These are phyloP conservation scores for Phytophthora pini DNA, from an alignment of 352 stramenopile genomes.

Conservation along the genomic window DNA sequence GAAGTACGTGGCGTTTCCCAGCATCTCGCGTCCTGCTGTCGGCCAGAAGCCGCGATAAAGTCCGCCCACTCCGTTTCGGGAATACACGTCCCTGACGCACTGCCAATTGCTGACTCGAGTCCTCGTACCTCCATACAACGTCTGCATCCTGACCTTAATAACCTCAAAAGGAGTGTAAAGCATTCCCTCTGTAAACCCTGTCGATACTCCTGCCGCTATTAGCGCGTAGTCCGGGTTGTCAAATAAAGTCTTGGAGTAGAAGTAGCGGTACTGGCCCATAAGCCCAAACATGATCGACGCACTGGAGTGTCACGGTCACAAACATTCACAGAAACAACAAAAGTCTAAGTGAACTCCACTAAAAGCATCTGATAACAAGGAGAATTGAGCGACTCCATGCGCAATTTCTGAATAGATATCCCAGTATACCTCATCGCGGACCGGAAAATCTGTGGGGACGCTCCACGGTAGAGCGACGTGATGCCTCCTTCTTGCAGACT, in stretches of 20 bases:
- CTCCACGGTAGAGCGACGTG: constrained; percentile 67
- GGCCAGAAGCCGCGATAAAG: constrained; percentile 80
- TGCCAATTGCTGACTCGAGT: constrained; percentile 80
- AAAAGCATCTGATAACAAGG: background rate
- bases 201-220: constrained; percentile 61
- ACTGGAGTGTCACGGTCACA: constrained; percentile 27
- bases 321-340: constrained; percentile 11
- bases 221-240: constrained; percentile 61
- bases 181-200: constrained; percentile 64
- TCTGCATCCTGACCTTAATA: constrained; percentile 83
- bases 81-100: constrained; percentile 70
- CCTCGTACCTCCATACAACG: constrained; percentile 54
- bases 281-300: constrained; percentile 74
- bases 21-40: constrained; percentile 77
- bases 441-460: constrained; percentile 73
- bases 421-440: constrained; percentile 60
- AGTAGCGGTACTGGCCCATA: constrained; percentile 78
- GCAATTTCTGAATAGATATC: constrained; percentile 16
- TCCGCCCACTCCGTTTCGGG: constrained; percentile 61
- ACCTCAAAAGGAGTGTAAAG: constrained; percentile 83
- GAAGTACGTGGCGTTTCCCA: constrained; percentile 88
- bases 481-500: constrained; percentile 62
- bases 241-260: constrained; percentile 72
- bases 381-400: constrained; percentile 15
- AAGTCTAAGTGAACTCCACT: constrained; percentile 9